These are phyloP conservation scores for Russula olivacea DNA, from an alignment of 768 basidiomycete species.

Conservation along the genomic window DNA sequence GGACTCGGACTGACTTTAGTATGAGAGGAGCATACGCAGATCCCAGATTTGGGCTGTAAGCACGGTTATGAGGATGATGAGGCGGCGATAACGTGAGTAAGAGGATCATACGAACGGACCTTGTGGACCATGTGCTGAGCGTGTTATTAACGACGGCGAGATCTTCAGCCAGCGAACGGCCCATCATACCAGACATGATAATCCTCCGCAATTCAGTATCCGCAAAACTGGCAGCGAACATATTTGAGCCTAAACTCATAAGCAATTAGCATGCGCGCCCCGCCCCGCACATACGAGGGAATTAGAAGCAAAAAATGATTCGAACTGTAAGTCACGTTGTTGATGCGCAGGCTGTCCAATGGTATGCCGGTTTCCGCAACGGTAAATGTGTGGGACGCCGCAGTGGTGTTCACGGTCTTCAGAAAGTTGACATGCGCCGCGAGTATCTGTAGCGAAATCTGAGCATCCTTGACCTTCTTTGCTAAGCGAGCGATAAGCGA, in stretches of 20 bases:
- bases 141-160: not conserved
- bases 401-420: not conserved
- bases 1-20: conserved; percentile 8
- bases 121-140: not conserved
- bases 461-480: not conserved
- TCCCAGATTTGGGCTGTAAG: conserved; percentile 18
- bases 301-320: not conserved
- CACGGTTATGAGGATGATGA: not conserved
- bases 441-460: conserved; percentile 4
- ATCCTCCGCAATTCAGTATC: not conserved
- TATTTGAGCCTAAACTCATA: conserved; percentile 15
- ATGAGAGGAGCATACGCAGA: conserved; percentile 15
- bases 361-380: conserved; percentile 14
- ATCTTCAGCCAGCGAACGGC: not conserved
- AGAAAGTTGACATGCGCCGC: conserved; percentile 17
- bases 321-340: conserved; percentile 12
- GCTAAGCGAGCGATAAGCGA: too few species aligned
- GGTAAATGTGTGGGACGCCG: not conserved
- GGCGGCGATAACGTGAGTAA: too few species aligned
- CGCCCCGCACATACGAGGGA: not conserved
- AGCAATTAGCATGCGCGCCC: not conserved
- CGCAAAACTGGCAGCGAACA: conserved; percentile 16
- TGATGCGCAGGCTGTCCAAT: conserved; percentile 11
- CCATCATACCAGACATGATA: conserved; percentile 3
- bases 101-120: not conserved